A percentile compares a stretch with the other conserved stretches of the same genome.
Conservation (phyloP, 768 basidiomycete genomes). For the Termitomyces sp. region DNA sequence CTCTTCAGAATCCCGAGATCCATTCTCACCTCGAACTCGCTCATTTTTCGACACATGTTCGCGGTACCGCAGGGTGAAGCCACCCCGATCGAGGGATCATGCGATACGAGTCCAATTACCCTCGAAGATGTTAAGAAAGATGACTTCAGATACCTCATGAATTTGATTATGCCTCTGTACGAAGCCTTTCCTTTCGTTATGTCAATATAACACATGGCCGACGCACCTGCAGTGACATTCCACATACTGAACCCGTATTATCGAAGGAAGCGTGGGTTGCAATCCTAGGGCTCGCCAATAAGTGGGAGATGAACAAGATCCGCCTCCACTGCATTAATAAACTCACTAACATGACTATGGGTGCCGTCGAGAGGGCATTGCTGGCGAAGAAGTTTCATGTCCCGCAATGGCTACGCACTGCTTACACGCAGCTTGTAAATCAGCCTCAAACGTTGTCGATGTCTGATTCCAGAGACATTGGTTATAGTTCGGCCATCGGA, state of each 20-base stretch:
- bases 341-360: not conserved
- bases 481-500: conserved; percentile 4
- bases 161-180: conserved; percentile 13
- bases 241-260: not conserved
- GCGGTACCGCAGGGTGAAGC: conserved; percentile 5
- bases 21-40: conserved; percentile 6
- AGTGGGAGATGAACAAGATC: conserved; percentile 14
- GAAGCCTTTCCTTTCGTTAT: not conserved
- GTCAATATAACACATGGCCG: no score
- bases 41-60: conserved; percentile 12
- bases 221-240: conserved; percentile 1
- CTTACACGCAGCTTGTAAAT: conserved; percentile 6
- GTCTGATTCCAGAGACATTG: conserved; percentile 7
- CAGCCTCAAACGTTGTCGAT: not conserved
- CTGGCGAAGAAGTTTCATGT: conserved; percentile 11
- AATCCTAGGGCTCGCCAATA: conserved; percentile 6
- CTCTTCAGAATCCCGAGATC: conserved; percentile 14
- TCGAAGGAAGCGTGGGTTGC: conserved; percentile 12
- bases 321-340: conserved; percentile 7
- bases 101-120: conserved; percentile 4
- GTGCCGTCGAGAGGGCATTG: conserved; percentile 1
- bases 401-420: conserved; percentile 12
- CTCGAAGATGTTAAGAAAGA: conserved; percentile 9
- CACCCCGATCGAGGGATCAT: conserved; percentile 2
- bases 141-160: conserved; percentile 11